Percentiles rank a stretch among this genome's conserved stretches.
phyloP scores from a whole-genome alignment of 1,284 basidiomycete species.

The Leucoagaricus sp. region DNA sequence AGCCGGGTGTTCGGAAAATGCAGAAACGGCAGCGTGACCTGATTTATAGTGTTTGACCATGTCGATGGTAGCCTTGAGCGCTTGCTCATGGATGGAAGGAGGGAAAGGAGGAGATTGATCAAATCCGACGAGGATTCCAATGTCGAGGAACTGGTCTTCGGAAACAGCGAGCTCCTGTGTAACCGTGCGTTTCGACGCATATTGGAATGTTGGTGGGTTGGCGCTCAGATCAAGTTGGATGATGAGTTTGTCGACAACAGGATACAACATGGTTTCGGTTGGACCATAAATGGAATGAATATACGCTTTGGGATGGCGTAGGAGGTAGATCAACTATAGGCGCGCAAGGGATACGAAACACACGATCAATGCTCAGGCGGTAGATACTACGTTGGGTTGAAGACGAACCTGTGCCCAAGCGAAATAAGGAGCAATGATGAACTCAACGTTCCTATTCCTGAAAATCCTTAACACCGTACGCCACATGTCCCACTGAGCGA shows the following conservation, averaged over 20 bases:
- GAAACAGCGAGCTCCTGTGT: constrained; percentile 75
- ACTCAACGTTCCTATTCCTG: constrained; percentile 94
- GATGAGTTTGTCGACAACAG: constrained; percentile 90
- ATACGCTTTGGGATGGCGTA: constrained; percentile 91
- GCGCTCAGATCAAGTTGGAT: constrained; percentile 80
- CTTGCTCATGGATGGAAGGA: constrained; percentile 77
- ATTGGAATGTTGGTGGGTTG: constrained; percentile 75
- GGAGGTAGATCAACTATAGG: constrained; percentile 73
- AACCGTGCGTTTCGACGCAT: constrained; percentile 80
- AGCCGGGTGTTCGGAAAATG: constrained; percentile 76
- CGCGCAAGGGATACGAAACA: constrained; percentile 6
- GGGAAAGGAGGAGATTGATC: constrained; percentile 89
- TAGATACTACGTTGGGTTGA: too few species aligned
- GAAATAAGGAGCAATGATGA: constrained; percentile 93
- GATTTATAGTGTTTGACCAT: constrained; percentile 90
- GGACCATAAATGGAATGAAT: constrained; percentile 94
- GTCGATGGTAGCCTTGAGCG: constrained; percentile 83
- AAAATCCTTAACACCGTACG: constrained; percentile 91
- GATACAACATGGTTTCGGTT: constrained; percentile 89
- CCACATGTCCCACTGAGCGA: constrained; percentile 87
- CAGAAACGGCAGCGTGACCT: constrained; percentile 79
- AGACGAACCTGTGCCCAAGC: constrained; percentile 86
- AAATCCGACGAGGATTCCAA: constrained; percentile 90
- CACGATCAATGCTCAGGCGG: too few species aligned
- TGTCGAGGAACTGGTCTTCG: constrained; percentile 95